Conservation (phyloP, 73 alveolate genomes). For the Loxodes magnus region DNA sequence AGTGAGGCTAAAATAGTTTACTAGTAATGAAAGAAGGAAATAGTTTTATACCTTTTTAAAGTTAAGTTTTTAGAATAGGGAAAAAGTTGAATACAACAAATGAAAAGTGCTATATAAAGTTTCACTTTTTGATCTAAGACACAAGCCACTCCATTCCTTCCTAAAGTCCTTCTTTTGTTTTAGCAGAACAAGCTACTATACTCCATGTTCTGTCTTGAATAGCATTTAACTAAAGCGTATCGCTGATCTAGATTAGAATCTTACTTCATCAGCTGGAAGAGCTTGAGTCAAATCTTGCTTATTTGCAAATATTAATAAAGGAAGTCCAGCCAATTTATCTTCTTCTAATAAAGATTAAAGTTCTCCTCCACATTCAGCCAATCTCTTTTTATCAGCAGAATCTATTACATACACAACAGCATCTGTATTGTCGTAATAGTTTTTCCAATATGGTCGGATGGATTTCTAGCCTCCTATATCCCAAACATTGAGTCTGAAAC, state of each 20-base stretch:
- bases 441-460: constrained; percentile 93
- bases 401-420: constrained; percentile 93
- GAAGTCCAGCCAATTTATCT: constrained; percentile 79
- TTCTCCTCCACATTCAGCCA: constrained; percentile 90
- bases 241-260: too few species aligned
- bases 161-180: constrained; percentile 77
- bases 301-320: constrained; percentile 55
- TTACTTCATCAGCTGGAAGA: constrained; percentile 97
- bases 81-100: too few species aligned
- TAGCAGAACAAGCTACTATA: constrained; percentile 94
- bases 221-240: constrained; percentile 59
- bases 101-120: too few species aligned
- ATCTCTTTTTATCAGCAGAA: constrained; percentile 86
- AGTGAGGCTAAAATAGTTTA: too few species aligned
- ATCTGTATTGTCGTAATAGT: constrained; percentile 93
- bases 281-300: constrained; percentile 69
- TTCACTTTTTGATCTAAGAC: too few species aligned
- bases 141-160: constrained; percentile 97
- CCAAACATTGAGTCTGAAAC: constrained; percentile 97
- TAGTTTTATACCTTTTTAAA: too few species aligned
- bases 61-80: too few species aligned
- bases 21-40: too few species aligned
- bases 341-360: constrained; percentile 57
- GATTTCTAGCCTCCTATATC: constrained; percentile 98
- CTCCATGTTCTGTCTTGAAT: constrained; percentile 97